phyloP scores from a whole-genome alignment of 2,329 filamentous ascomycete species.

The Calonectria naviculata region DNA sequence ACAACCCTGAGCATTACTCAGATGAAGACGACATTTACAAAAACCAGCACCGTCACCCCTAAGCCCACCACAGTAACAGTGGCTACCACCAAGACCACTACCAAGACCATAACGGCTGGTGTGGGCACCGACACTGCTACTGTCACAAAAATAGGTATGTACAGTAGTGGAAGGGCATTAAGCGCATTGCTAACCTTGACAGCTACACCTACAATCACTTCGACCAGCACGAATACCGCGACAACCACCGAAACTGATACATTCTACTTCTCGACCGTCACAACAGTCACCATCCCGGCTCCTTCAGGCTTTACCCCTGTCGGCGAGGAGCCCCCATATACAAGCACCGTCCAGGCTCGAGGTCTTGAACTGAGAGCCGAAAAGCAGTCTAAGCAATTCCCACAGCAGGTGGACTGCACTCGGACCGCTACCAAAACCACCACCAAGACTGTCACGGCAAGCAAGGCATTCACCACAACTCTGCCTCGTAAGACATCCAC shows the following conservation, averaged over 20 bases:
- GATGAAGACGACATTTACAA: not conserved
- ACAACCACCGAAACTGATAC: not conserved
- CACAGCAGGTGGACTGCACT: not conserved
- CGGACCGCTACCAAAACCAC: not conserved
- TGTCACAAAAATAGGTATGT: not conserved
- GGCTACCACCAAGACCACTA: not conserved
- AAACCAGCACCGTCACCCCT: not conserved
- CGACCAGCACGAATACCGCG: not conserved
- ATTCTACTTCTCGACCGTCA: not conserved
- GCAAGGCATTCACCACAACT: not conserved
- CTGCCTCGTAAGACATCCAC: not conserved
- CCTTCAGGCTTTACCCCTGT: not conserved
- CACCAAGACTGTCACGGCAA: not conserved
- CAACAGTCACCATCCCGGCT: not conserved
- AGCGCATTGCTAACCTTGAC: not conserved
- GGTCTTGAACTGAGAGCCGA: no score
- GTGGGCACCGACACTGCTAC: not conserved
- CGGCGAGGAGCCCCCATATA: no score
- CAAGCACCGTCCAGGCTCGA: no score
- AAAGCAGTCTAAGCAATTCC: not conserved
- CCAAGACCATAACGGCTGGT: not conserved
- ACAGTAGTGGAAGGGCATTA: not conserved
- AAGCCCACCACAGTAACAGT: not conserved
- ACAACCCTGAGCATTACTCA: not conserved
- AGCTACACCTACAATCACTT: not conserved